phyloP scores from a whole-genome alignment of 176 grass and related monocot genomes.

The Eragrostis curvula region DNA sequence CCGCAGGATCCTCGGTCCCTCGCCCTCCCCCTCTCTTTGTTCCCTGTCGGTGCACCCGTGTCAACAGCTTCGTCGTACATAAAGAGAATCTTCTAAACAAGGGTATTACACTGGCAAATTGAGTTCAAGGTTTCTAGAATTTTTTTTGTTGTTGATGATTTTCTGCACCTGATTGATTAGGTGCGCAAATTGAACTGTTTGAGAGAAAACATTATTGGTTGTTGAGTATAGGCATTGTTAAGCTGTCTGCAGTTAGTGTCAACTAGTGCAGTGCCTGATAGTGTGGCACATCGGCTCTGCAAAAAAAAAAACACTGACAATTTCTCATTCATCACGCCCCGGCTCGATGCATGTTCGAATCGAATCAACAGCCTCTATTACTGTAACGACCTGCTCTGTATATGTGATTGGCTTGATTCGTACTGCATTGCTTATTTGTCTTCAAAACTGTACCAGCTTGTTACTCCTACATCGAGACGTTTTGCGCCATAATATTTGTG shows the following conservation, averaged over 20 bases:
- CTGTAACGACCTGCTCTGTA: not conserved
- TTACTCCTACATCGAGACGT: not conserved
- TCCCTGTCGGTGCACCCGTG: conserved; percentile 25
- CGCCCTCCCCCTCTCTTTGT: not conserved
- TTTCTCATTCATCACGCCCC: not conserved
- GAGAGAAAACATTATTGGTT: not conserved
- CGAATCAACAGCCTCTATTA: not conserved
- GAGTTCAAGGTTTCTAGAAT: not conserved
- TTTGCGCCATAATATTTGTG: too few relatives aligned
- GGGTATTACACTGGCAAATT: not conserved
- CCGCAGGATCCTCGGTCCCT: conserved; percentile 9
- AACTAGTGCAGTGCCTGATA: not conserved
- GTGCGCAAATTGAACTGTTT: not conserved
- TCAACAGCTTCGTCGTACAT: not conserved
- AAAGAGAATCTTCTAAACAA: not conserved
- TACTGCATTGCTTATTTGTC: not conserved
- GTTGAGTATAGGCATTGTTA: too few relatives aligned
- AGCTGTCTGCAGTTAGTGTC: not conserved
- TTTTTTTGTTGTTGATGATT: too few relatives aligned
- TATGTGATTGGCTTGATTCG: not conserved
- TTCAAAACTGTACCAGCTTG: not conserved
- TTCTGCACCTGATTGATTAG: not conserved
- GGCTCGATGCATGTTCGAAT: not conserved
- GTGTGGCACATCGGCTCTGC: not conserved
- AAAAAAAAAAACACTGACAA: too few relatives aligned